A percentile compares a stretch with the other conserved stretches of the same genome.
phyloP scores from a whole-genome alignment of 106 monocot species.

The Acorus gramineus region DNA sequence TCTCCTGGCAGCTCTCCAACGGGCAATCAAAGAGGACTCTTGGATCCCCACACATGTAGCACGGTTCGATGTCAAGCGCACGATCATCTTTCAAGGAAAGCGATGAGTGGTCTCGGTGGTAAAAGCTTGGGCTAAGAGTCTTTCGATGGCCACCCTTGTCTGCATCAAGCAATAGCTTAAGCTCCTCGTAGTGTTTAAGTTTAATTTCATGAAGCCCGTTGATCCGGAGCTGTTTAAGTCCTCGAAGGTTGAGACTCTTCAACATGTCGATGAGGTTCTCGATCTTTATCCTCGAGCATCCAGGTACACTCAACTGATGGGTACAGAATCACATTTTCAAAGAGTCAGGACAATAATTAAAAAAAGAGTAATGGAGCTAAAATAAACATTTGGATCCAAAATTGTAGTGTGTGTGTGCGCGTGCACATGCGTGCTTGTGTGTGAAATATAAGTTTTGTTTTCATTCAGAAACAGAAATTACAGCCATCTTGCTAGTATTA shows the following conservation, averaged over 20 bases:
- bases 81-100: constrained; percentile 11
- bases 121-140: constrained; percentile 14
- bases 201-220: constrained; percentile 15
- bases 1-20: constrained; percentile 9
- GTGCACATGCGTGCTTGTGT: too few relatives aligned
- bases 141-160: neutral
- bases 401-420: neutral
- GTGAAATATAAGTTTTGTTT: too few relatives aligned
- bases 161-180: constrained; percentile 8
- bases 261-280: constrained; percentile 16
- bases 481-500: too few relatives aligned
- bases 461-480: too few relatives aligned
- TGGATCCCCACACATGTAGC: constrained; percentile 14
- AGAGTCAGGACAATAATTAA: neutral
- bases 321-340: neutral
- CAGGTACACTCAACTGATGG: constrained; percentile 20
- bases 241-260: constrained; percentile 5
- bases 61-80: constrained; percentile 17
- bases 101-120: constrained; percentile 4
- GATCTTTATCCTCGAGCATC: constrained; percentile 14
- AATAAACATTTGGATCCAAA: neutral
- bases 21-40: constrained; percentile 27
- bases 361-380: neutral
- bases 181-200: constrained; percentile 7
- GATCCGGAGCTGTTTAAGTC: constrained; percentile 12